Evolutionary conservation across 768 basidiomycete species (phyloP).

Genomic region (Lentinus tigrinus): DNA sequence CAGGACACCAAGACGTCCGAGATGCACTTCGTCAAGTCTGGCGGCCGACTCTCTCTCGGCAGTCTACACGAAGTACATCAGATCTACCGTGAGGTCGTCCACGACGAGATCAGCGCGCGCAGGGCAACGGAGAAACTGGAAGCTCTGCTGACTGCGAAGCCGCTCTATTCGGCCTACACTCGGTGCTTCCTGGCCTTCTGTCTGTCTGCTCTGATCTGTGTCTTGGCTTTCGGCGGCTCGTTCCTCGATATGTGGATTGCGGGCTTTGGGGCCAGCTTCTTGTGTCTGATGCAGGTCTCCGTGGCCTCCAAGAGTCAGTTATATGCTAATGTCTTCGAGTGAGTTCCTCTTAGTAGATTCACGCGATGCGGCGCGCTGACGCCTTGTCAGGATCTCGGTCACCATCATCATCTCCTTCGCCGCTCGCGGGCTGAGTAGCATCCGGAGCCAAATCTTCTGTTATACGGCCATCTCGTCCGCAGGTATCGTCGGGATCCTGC

Average conservation of each 20-base stretch:
- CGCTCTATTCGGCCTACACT: conserved; percentile 60
- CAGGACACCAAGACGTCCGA: conserved; percentile 86
- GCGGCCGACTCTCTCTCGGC: conserved; percentile 77
- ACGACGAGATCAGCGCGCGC: conserved; percentile 87
- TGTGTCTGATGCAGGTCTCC: conserved; percentile 69
- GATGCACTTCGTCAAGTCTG: conserved; percentile 84
- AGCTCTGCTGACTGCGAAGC: conserved; percentile 57
- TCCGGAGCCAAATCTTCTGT: conserved; percentile 77
- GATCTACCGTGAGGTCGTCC: conserved; percentile 84
- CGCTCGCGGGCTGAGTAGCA: conserved; percentile 80
- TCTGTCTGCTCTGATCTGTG: conserved; percentile 77
- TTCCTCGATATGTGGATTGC: conserved; percentile 86
- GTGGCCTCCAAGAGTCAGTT: conserved; percentile 75
- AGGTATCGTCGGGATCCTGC: conserved; percentile 84
- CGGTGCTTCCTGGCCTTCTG: conserved; percentile 69
- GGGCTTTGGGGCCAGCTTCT: conserved; percentile 62
- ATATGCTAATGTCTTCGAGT: conserved; percentile 94
- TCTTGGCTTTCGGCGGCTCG: conserved; percentile 81
- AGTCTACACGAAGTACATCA: conserved; percentile 81
- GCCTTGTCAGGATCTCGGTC: conserved; percentile 65
- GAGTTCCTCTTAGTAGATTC: conserved; percentile 29
- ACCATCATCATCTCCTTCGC: conserved; percentile 79
- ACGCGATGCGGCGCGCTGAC: not conserved
- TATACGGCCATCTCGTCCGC: conserved; percentile 90
- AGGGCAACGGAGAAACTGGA: conserved; percentile 66